Conservation (phyloP, 2,329 filamentous ascomycete genomes). For the Trichoderma harzianum region DNA sequence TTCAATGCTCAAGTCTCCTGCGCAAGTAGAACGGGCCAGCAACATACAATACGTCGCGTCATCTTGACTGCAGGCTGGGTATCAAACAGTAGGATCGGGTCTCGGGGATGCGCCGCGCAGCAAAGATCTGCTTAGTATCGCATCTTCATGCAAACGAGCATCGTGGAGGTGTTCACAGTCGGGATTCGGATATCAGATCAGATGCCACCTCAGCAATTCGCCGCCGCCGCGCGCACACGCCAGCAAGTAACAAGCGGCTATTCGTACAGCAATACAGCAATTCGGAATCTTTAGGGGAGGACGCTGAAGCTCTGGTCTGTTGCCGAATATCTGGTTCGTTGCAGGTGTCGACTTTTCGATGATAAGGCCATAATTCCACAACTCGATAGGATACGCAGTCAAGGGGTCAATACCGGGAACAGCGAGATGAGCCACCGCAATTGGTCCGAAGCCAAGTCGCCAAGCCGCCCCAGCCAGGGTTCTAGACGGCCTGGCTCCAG, state of each 20-base stretch:
- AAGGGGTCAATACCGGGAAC: constrained; percentile 10
- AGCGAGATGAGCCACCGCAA: constrained; percentile 1
- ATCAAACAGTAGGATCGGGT: background rate
- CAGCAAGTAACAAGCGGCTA: background rate
- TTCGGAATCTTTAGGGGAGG: background rate
- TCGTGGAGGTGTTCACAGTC: background rate
- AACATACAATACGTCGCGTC: constrained; percentile 38
- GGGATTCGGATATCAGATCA: background rate
- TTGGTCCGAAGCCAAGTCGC: constrained; percentile 6
- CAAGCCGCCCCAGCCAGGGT: background rate
- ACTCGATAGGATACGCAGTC: background rate
- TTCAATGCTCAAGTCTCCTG: background rate
- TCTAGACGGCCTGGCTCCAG: constrained; percentile 2
- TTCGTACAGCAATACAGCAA: background rate
- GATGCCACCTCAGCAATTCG: background rate
- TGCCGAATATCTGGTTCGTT: background rate
- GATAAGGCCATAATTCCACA: constrained; percentile 3
- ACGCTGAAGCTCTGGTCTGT: background rate
- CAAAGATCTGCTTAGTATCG: constrained; percentile 14
- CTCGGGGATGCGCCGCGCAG: constrained; percentile 6
- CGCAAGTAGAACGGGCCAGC: background rate
- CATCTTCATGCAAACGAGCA: constrained; percentile 12
- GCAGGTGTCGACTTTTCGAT: background rate
- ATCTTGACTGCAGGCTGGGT: constrained; percentile 24
- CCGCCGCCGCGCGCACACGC: background rate